Evolutionary conservation across 2,329 filamentous ascomycete genomes (phyloP).

Genomic region (Neofusicoccum umdonicola): DNA sequence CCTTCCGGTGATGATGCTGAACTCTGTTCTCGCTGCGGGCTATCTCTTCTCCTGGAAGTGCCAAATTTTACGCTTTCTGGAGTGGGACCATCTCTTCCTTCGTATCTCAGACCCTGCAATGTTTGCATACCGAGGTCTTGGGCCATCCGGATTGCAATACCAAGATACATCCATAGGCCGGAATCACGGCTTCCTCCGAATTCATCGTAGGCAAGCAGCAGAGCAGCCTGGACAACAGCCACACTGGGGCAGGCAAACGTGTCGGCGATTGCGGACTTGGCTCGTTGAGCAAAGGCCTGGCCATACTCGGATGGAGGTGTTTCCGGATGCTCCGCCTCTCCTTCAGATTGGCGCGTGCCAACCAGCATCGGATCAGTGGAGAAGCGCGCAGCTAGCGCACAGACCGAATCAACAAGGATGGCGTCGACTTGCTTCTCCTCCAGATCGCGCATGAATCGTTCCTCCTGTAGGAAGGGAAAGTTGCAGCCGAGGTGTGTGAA

Average conservation of each 20-base stretch:
- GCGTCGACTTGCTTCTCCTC: conserved; percentile 78
- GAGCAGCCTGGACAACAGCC: conserved; percentile 77
- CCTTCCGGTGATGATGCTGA: conserved; percentile 26
- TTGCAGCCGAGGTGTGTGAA: conserved; percentile 81
- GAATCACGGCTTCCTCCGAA: conserved; percentile 88
- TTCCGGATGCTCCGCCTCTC: conserved; percentile 22
- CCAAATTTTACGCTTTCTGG: conserved; percentile 54
- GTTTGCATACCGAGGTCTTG: conserved; percentile 80
- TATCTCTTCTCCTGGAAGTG: conserved; percentile 28
- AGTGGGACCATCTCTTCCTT: conserved; percentile 55
- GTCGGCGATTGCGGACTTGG: conserved; percentile 78
- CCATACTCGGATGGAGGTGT: conserved; percentile 64
- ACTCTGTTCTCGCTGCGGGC: conserved; percentile 53
- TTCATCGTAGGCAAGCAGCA: conserved; percentile 83
- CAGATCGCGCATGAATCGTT: conserved; percentile 71
- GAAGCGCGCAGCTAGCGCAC: conserved; percentile 77
- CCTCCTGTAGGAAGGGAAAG: conserved; percentile 75
- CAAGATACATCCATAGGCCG: conserved; percentile 90
- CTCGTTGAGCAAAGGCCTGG: conserved; percentile 74
- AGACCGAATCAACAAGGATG: conserved; percentile 83
- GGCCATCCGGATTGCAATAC: conserved; percentile 80
- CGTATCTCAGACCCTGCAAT: conserved; percentile 66
- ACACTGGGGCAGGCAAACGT: conserved; percentile 80
- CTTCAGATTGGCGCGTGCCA: conserved; percentile 32
- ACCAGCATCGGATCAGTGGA: conserved; percentile 58